Evolutionary conservation across 495 filamentous ascomycete species (phyloP).

Genomic region (Poronia punctata): DNA sequence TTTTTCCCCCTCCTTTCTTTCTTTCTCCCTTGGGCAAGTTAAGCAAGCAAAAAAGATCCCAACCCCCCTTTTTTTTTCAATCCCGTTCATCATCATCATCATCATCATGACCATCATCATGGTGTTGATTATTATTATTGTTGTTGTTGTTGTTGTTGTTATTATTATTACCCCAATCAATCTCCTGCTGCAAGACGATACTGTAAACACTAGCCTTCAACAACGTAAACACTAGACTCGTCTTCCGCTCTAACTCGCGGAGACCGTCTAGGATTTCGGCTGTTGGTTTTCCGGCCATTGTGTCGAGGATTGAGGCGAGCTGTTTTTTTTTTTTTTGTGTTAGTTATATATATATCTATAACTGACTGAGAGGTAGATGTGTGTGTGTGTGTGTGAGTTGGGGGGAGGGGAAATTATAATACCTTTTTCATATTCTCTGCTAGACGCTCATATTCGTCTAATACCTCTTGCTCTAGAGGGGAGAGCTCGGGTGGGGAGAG

Average conservation of each 20-base stretch:
- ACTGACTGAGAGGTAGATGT: conserved; percentile 21
- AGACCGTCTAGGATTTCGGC: conserved; percentile 77
- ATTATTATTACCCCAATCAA: conserved; percentile 55
- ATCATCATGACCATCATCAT: too few species aligned
- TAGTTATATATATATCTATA: conserved; percentile 24
- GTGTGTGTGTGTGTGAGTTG: conserved; percentile 20
- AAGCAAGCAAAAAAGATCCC: too few species aligned
- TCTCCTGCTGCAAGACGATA: conserved; percentile 96
- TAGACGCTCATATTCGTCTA: conserved; percentile 85
- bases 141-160: too few species aligned
- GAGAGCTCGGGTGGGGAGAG: conserved; percentile 50
- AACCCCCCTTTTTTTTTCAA: too few species aligned
- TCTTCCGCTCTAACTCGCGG: conserved; percentile 85
- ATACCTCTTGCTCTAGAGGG: conserved; percentile 84
- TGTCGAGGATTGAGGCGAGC: conserved; percentile 55
- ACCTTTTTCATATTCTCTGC: conserved; percentile 90
- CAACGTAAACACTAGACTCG: conserved; percentile 84
- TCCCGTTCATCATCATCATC: too few species aligned
- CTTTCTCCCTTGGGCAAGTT: too few species aligned
- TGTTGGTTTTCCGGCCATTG: conserved; percentile 55
- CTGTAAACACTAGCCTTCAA: conserved; percentile 97
- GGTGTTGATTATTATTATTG: too few species aligned
- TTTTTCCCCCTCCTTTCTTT: background rate
- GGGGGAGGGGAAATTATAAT: conserved; percentile 27
- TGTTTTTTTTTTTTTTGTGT: conserved; percentile 22